Percentiles rank a stretch among this genome's conserved stretches.
Evolutionary conservation across 257 asterid genomes (phyloP).

Genomic region (Salvia splendens): DNA sequence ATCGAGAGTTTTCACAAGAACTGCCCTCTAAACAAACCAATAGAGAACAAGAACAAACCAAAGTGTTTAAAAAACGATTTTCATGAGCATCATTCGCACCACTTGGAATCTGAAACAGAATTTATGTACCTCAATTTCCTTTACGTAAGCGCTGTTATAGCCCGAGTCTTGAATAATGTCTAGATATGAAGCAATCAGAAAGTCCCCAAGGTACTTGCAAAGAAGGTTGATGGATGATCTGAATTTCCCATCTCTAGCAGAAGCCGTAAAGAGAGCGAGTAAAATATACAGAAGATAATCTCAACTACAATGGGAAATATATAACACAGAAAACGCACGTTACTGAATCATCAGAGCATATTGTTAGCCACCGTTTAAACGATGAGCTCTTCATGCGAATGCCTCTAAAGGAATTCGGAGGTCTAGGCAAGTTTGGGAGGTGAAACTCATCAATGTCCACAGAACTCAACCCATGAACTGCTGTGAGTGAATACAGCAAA

Average conservation of each 20-base stretch:
- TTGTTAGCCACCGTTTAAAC: slow-evolving; percentile 83
- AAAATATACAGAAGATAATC: slow-evolving; percentile 26
- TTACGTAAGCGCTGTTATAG: slow-evolving; percentile 63
- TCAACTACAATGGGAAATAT: slow-evolving; percentile 12
- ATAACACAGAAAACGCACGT: slow-evolving; percentile 42
- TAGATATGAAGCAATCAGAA: slow-evolving; percentile 85
- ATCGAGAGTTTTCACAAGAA: slow-evolving; percentile 88
- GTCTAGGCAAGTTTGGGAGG: slow-evolving; percentile 70
- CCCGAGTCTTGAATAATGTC: slow-evolving; percentile 79
- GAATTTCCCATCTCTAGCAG: slow-evolving; percentile 71
- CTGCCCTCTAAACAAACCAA: slow-evolving; percentile 63
- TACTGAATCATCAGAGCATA: slow-evolving; percentile 80
- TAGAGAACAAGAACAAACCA: background rate
- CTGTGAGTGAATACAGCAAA: slow-evolving; percentile 57
- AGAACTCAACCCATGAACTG: slow-evolving; percentile 44
- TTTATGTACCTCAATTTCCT: slow-evolving; percentile 79
- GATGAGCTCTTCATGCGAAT: slow-evolving; percentile 77
- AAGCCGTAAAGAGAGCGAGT: slow-evolving; percentile 26
- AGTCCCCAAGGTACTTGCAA: slow-evolving; percentile 95
- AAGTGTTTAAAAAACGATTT: background rate
- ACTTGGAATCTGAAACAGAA: slow-evolving; percentile 9
- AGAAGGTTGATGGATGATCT: slow-evolving; percentile 71
- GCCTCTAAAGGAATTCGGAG: slow-evolving; percentile 80
- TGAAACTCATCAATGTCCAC: slow-evolving; percentile 57
- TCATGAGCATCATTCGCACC: background rate